These are phyloP conservation scores for Pugionium dolabratum DNA, from an alignment of 345 rosid genomes.

Conservation along the genomic window DNA sequence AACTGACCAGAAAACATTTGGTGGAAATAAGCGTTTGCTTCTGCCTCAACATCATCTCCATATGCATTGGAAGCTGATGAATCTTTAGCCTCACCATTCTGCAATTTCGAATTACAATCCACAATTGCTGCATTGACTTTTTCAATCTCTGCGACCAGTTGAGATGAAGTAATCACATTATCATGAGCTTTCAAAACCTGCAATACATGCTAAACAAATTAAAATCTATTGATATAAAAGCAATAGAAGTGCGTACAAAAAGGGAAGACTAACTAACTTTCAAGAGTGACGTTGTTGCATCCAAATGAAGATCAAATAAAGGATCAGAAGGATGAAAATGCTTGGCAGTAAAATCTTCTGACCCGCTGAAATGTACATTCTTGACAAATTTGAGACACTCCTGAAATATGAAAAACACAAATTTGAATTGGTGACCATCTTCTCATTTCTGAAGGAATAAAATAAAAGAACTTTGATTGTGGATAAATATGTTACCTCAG, in stretches of 20 bases:
- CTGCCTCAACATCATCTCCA: slow-evolving; percentile 82
- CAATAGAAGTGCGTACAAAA: slow-evolving; percentile 2
- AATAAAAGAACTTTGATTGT: neutral
- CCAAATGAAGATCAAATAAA: slow-evolving; percentile 58
- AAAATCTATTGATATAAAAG: slow-evolving; percentile 5
- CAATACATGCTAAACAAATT: slow-evolving; percentile 22
- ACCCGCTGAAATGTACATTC: slow-evolving; percentile 67
- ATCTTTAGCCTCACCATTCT: slow-evolving; percentile 71
- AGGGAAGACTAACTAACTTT: slow-evolving; percentile 53
- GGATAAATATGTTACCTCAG: slow-evolving; percentile 55
- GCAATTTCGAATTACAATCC: slow-evolving; percentile 62
- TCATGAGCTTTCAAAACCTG: slow-evolving; percentile 72
- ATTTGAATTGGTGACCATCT: slow-evolving; percentile 16
- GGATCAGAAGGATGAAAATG: slow-evolving; percentile 61
- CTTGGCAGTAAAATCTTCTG: slow-evolving; percentile 61
- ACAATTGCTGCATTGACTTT: slow-evolving; percentile 52
- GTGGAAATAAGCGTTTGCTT: slow-evolving; percentile 94
- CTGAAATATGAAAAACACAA: slow-evolving; percentile 47
- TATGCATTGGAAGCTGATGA: slow-evolving; percentile 64
- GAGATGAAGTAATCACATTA: slow-evolving; percentile 48
- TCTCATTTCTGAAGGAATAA: slow-evolving; percentile 1
- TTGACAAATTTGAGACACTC: slow-evolving; percentile 83
- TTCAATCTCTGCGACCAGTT: slow-evolving; percentile 73
- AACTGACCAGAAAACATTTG: slow-evolving; percentile 90
- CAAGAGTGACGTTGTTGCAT: slow-evolving; percentile 58